Percentiles rank a stretch among this genome's conserved stretches.
Conservation (phyloP, 208 protist genomes). For the Trypanosoma congolense region DNA sequence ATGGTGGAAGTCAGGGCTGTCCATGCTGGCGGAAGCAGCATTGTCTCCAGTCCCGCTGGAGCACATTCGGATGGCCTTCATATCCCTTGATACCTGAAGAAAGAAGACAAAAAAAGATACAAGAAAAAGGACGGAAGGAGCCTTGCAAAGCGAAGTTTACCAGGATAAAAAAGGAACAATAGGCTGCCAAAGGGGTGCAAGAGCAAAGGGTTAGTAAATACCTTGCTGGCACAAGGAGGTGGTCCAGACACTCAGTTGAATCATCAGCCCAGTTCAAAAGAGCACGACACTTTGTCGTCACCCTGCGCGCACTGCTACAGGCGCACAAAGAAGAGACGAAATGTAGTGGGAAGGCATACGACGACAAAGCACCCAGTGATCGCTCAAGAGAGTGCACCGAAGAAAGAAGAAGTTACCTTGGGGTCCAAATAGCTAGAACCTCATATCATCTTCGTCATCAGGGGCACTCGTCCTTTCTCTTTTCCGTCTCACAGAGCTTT, state of each 20-base stretch:
- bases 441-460: slow-evolving; percentile 22
- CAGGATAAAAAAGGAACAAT: background rate
- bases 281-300: too few species aligned
- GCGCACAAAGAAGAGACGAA: too few species aligned
- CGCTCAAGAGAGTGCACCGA: too few species aligned
- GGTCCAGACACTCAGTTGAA: too few species aligned
- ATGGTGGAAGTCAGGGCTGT: background rate
- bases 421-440: slow-evolving; percentile 1
- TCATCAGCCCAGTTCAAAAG: too few species aligned
- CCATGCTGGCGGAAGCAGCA: background rate
- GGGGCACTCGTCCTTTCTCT: slow-evolving; percentile 18
- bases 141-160: background rate
- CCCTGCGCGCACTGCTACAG: too few species aligned
- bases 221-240: background rate
- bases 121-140: background rate
- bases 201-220: background rate
- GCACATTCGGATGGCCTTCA: too few species aligned
- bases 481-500: slow-evolving; percentile 31
- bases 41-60: background rate
- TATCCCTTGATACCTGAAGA: too few species aligned
- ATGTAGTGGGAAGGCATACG: too few species aligned
- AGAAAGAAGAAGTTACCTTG: background rate
- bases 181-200: background rate
- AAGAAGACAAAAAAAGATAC: background rate
- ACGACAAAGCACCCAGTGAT: too few species aligned